phyloP scores from a whole-genome alignment of 352 stramenopile species.

The Globisporangium paroecandrum region DNA sequence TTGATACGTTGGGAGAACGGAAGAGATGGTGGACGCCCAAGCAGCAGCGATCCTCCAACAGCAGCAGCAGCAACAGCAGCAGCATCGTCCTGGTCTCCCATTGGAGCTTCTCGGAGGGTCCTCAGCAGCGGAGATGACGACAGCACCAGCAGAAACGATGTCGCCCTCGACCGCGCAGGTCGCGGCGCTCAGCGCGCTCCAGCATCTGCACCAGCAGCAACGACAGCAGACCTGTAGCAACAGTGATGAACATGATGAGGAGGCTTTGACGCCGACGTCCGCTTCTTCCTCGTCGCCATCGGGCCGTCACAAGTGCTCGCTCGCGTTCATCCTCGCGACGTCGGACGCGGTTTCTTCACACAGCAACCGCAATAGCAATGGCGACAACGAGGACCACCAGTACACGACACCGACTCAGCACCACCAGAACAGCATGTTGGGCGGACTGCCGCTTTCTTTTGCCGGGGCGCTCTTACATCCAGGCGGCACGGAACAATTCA shows the following conservation, averaged over 20 bases:
- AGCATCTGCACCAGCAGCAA: not conserved
- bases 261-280: not conserved
- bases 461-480: not conserved
- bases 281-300: constrained; percentile 9
- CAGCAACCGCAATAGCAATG: constrained; percentile 7
- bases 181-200: not conserved
- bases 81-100: not conserved
- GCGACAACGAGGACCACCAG: not conserved
- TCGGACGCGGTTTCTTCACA: constrained; percentile 23
- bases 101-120: not conserved
- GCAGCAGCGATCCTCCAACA: not conserved
- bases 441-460: not conserved
- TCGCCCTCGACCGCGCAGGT: not conserved
- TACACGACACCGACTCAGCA: not conserved
- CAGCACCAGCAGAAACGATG: not conserved
- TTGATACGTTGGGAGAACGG: too few relatives aligned
- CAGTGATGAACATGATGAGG: not conserved
- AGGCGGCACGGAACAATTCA: not conserved
- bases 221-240: not conserved
- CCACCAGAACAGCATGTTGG: not conserved
- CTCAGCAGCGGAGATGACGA: not conserved
- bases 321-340: constrained; percentile 47
- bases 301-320: constrained; percentile 43
- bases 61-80: not conserved
- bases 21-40: not conserved